Base-by-base conservation (phyloP, 2,329 filamentous ascomycete species). In the Ceratocystis colombiana region DNA sequence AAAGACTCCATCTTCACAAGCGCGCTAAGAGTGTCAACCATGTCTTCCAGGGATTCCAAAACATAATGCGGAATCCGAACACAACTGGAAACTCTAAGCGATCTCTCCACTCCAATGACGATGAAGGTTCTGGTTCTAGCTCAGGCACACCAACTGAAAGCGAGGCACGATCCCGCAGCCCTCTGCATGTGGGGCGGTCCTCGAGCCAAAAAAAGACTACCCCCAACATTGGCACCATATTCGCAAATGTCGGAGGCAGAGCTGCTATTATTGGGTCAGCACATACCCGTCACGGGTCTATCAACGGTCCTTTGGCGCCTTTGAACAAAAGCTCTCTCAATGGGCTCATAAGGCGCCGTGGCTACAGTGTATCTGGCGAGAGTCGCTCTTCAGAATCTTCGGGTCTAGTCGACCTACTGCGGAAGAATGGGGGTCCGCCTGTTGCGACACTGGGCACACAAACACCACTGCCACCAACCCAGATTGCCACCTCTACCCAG, bases 181-280 rank as follows among this genome's bases (percentile, higher is more conserved):
- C 41, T 79, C 78, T 1, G 81, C 1, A 73, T 75, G n/a, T 79
- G 80, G 41, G 79, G 79, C 20, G 73, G 77, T 15, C 84, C 81
- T 69, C 82, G 80, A 78, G 75, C 76, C 61, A 81, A 82, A 57
- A 45, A 74, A 79, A 80, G 68, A 74, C 74, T 33, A 76, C 78
- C 1, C 82, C 83, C 1, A 84, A 79, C 71, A 79, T 87, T 69
- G 85, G 84, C 70, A 85, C 82, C 0, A 80, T 82, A 1, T 73
- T 87, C 50, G 75, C 80, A 5, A 79, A 78, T 25, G 83, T 86
- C 77, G 81, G 79, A 3, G 79, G 77, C 44, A 78, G 78, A 57
- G 77, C 82, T 45, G 82, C 82, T 22, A 78, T 82, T 17, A 82
- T 86, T 48, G 82, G 82, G 28, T 78, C 80, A 3, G 77, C 79